Evolutionary conservation across 352 stramenopile species (phyloP).

Genomic region (Halophytophthora polymorphica): DNA sequence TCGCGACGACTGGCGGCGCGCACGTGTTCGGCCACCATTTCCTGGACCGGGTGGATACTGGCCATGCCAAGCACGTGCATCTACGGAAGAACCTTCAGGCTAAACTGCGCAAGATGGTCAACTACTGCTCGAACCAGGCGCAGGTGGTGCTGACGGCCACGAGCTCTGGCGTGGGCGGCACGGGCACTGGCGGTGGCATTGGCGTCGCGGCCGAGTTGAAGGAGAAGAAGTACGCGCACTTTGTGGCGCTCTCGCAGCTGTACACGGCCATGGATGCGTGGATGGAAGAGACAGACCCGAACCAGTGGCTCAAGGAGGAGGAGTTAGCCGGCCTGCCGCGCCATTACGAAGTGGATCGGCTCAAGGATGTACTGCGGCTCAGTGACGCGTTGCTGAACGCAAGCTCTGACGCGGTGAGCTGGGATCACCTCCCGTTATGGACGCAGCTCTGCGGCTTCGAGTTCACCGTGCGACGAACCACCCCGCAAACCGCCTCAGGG

Average conservation of each 20-base stretch:
- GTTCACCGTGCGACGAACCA: constrained; percentile 38
- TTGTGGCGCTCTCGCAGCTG: constrained; percentile 55
- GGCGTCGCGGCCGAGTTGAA: constrained; percentile 25
- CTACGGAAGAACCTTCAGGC: constrained; percentile 49
- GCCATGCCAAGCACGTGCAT: constrained; percentile 37
- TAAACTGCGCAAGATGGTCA: constrained; percentile 53
- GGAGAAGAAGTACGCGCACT: constrained; percentile 50
- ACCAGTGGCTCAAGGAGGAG: constrained; percentile 73
- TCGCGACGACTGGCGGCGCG: constrained; percentile 44
- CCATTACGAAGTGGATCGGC: constrained; percentile 68
- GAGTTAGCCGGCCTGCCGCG: constrained; percentile 64
- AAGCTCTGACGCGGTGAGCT: constrained; percentile 29
- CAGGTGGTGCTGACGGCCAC: constrained; percentile 54
- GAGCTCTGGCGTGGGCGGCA: background rate
- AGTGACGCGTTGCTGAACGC: constrained; percentile 63
- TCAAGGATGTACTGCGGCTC: constrained; percentile 65
- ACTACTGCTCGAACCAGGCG: constrained; percentile 64
- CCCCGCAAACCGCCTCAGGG: constrained; percentile 4
- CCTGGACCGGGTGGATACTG: constrained; percentile 35
- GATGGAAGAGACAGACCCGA: constrained; percentile 79
- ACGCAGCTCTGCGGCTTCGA: constrained; percentile 66
- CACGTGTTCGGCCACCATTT: constrained; percentile 66
- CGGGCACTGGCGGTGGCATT: constrained; percentile 4
- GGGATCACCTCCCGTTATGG: constrained; percentile 61
- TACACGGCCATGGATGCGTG: constrained; percentile 86